These are phyloP conservation scores for Obelidium mucronatum DNA, from an alignment of 192 early-diverging fungal species.

Conservation along the genomic window DNA sequence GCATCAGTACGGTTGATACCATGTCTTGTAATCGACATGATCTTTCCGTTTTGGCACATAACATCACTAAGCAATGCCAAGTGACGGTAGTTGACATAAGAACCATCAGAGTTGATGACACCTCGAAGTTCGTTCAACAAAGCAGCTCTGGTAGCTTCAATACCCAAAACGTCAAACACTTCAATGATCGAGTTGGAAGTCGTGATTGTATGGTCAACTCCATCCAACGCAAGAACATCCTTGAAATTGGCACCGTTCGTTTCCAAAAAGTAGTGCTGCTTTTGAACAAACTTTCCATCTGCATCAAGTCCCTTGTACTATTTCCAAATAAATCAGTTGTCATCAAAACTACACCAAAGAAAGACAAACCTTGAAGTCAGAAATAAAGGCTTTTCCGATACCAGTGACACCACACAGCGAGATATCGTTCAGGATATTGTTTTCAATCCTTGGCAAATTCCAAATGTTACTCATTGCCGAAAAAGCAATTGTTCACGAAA, in stretches of 20 bases:
- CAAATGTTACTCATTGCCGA: background rate
- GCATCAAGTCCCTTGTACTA: constrained; percentile 35
- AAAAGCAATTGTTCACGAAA: background rate
- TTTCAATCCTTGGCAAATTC: constrained; percentile 74
- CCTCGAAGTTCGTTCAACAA: constrained; percentile 87
- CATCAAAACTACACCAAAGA: background rate
- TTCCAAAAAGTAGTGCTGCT: constrained; percentile 82
- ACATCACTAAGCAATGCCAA: constrained; percentile 94
- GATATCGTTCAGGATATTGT: constrained; percentile 85
- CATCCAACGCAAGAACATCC: constrained; percentile 83
- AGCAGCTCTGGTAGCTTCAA: constrained; percentile 94
- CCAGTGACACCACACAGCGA: constrained; percentile 87
- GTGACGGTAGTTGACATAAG: constrained; percentile 99
- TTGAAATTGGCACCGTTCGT: constrained; percentile 93
- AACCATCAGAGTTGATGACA: constrained; percentile 95
- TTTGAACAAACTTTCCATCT: constrained; percentile 43
- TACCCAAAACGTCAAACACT: constrained; percentile 91
- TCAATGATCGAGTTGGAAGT: constrained; percentile 94
- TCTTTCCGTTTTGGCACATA: constrained; percentile 91
- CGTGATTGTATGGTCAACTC: constrained; percentile 81
- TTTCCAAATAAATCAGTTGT: background rate
- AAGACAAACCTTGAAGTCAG: constrained; percentile 42
- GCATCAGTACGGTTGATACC: constrained; percentile 97
- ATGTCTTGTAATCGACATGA: constrained; percentile 98
- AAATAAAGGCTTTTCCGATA: constrained; percentile 86